Percentiles rank a stretch among this genome's conserved stretches.
Evolutionary conservation across 1,139 yeast species (phyloP).

Genomic region (Candida tunisiensis): DNA sequence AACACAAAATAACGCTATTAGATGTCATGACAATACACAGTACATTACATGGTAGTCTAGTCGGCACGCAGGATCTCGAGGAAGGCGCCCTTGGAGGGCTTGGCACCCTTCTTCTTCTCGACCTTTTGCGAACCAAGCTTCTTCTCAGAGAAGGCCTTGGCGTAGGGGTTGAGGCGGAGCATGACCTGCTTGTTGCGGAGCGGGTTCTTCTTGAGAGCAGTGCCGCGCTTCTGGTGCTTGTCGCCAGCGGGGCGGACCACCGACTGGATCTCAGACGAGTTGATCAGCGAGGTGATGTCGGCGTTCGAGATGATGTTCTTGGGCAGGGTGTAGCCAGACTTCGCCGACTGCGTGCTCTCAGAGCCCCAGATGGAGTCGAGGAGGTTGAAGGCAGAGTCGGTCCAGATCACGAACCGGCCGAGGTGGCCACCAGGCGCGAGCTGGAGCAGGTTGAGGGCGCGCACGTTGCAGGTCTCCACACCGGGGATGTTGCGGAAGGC

Average conservation of each 20-base stretch:
- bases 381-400: constrained; percentile 94
- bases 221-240: constrained; percentile 82
- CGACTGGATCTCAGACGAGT: constrained; percentile 98
- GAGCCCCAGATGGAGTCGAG: constrained; percentile 97
- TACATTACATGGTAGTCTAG: constrained; percentile 7
- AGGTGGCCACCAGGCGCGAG: constrained; percentile 99
- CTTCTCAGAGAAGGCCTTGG: constrained; percentile 89
- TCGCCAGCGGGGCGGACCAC: constrained; percentile 98
- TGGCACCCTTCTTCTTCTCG: constrained; percentile 34
- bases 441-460: constrained; percentile 90
- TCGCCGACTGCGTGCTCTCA: constrained; percentile 68
- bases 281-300: constrained; percentile 93
- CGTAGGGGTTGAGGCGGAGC: constrained; percentile 99
- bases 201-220: constrained; percentile 99
- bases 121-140: constrained; percentile 79
- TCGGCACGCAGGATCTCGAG: constrained; percentile 6
- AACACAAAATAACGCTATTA: too few relatives aligned
- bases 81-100: constrained; percentile 13
- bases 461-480: constrained; percentile 93
- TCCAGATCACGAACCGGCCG: constrained; percentile 99
- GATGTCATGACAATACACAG: too few relatives aligned
- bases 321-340: constrained; percentile 89
- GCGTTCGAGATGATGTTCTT: constrained; percentile 86
- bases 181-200: constrained; percentile 98
- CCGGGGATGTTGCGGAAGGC: constrained; percentile 99